These are phyloP conservation scores for Trapa incisa DNA, from an alignment of 345 rosid species.

Conservation along the genomic window DNA sequence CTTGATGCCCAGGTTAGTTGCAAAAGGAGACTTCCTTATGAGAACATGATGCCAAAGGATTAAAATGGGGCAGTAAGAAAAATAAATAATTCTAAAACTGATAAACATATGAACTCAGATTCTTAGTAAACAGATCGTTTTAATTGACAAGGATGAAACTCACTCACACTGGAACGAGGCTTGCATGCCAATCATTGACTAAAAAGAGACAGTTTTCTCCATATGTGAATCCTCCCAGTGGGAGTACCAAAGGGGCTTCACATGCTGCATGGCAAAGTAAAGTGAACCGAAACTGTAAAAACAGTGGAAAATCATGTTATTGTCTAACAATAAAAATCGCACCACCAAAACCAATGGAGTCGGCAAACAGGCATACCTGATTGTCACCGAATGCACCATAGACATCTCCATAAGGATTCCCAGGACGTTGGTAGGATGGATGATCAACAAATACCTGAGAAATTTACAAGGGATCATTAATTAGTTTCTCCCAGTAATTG, in stretches of 20 bases:
- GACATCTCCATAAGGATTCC: constrained; percentile 81
- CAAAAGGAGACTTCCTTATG: not conserved
- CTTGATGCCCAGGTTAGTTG: not conserved
- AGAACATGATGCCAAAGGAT: not conserved
- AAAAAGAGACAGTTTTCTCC: constrained; percentile 90
- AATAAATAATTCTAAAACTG: not conserved
- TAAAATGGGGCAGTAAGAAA: not conserved
- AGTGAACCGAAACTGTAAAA: constrained; percentile 81
- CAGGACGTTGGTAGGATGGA: constrained; percentile 74
- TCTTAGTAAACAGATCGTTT: not conserved
- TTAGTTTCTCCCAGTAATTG: not conserved
- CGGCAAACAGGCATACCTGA: constrained; percentile 38
- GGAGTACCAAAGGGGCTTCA: constrained; percentile 92
- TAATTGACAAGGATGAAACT: not conserved
- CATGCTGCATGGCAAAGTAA: constrained; percentile 92
- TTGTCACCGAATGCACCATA: constrained; percentile 85
- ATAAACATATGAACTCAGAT: not conserved
- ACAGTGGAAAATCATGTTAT: constrained; percentile 22
- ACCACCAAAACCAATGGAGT: not conserved
- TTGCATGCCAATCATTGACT: constrained; percentile 97
- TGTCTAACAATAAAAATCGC: not conserved
- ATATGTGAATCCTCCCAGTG: constrained; percentile 81
- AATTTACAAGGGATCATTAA: not conserved
- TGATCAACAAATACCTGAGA: constrained; percentile 83
- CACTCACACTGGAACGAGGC: constrained; percentile 86